phyloP scores from a whole-genome alignment of 2,329 filamentous ascomycete genomes.

The Pseudofabraea citricarpa region DNA sequence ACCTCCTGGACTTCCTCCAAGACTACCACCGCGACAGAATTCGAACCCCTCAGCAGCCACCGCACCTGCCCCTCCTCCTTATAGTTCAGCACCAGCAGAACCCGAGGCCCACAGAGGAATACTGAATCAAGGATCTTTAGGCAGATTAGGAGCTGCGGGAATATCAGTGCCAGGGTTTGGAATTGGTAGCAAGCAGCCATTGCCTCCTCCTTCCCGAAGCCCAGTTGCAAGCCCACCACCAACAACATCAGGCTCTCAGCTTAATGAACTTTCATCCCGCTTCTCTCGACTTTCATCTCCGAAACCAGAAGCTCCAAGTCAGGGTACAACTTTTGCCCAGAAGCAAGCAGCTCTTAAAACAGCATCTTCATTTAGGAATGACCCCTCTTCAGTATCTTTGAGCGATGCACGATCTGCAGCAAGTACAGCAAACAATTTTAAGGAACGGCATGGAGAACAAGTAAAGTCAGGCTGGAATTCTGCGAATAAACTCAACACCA shows the following conservation, averaged over 20 bases:
- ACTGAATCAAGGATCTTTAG: slow-evolving; percentile 40
- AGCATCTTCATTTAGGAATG: slow-evolving; percentile 41
- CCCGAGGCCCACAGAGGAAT: slow-evolving; percentile 27
- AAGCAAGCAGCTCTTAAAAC: slow-evolving; percentile 50
- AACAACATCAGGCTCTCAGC: slow-evolving; percentile 14
- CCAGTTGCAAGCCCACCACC: slow-evolving; percentile 9
- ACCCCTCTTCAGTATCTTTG: slow-evolving; percentile 46
- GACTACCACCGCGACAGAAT: slow-evolving; percentile 46
- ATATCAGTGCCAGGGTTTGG: slow-evolving; percentile 62
- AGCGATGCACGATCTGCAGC: slow-evolving; percentile 45
- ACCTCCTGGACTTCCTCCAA: slow-evolving; percentile 47
- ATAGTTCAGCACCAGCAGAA: slow-evolving; percentile 14
- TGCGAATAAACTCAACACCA: slow-evolving; percentile 27
- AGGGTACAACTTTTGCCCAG: slow-evolving; percentile 47
- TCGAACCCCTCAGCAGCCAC: slow-evolving; percentile 21
- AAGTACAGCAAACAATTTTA: slow-evolving; percentile 52
- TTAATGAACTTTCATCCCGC: slow-evolving; percentile 31
- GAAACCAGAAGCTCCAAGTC: slow-evolving; percentile 24
- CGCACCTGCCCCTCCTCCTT: slow-evolving; percentile 36
- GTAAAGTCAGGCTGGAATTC: slow-evolving; percentile 46
- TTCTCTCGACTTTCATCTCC: slow-evolving; percentile 26
- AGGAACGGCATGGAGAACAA: slow-evolving; percentile 55
- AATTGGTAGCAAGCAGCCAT: slow-evolving; percentile 40
- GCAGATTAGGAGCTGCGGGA: slow-evolving; percentile 55
- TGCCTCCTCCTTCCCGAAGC: slow-evolving; percentile 17